Evolutionary conservation across 495 filamentous ascomycete genomes (phyloP), one percentile per base, ranked within the genome.

Genomic region (Apodospora peruviana): DNA sequence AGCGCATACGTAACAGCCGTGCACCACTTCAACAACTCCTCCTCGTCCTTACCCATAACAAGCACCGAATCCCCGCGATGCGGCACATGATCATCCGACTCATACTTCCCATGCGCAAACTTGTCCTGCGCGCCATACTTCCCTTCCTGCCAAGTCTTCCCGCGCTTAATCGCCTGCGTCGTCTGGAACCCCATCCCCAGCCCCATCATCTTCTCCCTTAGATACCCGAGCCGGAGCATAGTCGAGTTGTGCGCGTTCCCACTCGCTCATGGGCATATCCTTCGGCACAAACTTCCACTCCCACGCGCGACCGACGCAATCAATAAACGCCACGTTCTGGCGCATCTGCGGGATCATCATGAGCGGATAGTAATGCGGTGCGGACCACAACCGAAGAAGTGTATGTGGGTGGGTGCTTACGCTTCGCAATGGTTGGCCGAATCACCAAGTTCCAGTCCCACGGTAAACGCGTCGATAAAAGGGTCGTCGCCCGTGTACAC

Each of bases 251-350:
- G 70, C 46, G 73, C 67, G 29, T 59, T 67, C n/a, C 62, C 61
- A 71, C 50, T 76, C 74, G 36, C 57, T 63, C 18, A 48, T 51
- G 1, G 68, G 66, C 65, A 77, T 69, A 52, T 78, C 76, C 48
- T 76, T 78, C 3, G 73, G 70, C 2, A 79, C 55, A 55, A 77
- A 77, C 41, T 65, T 69, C 69, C 71, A 78, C 40, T 67, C 60
- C 73, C 69, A 78, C 0, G 57, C 34, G 11, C 76, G 64, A 0
- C 59, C 68, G 2, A 63, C 22, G 40, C 56, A 52, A 51, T 77
- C 73, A 0, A 66, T 35, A 58, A 78, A 75, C 9, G 68, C 47
- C 7, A 48, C 58, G 1, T 44, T 49, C 16, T 51, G 40, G 5
- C 66, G 60, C 29, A 62, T 69, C 7, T 62, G 43, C 7, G 43